Percentiles rank a stretch among this genome's conserved stretches.
These are phyloP conservation scores for Coemansia sp. DNA, from an alignment of 192 early-diverging fungal species.

Conservation along the genomic window DNA sequence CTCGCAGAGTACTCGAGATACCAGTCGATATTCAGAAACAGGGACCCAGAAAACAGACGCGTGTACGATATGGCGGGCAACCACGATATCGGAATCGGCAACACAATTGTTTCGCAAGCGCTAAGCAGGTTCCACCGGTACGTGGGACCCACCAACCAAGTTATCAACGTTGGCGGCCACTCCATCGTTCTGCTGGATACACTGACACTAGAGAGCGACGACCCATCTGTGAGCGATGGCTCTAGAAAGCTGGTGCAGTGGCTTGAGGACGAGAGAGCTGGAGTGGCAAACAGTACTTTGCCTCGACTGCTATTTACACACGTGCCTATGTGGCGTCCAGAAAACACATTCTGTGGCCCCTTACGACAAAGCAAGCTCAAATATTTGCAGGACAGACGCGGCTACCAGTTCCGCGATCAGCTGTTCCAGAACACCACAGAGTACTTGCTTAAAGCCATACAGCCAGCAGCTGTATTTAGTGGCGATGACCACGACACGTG, in stretches of 20 bases:
- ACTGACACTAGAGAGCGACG: slow-evolving; percentile 61
- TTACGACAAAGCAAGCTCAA: slow-evolving; percentile 53
- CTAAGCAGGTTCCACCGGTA: slow-evolving; percentile 53
- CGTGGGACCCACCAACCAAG: slow-evolving; percentile 63
- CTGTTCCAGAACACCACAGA: slow-evolving; percentile 61
- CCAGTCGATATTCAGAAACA: slow-evolving; percentile 56
- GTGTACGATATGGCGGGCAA: slow-evolving; percentile 81
- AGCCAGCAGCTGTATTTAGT: slow-evolving; percentile 76
- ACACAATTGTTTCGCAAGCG: slow-evolving; percentile 51
- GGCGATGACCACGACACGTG: slow-evolving; percentile 97
- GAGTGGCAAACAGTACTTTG: not conserved
- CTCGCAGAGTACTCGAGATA: slow-evolving; percentile 60
- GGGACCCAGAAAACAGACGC: slow-evolving; percentile 17
- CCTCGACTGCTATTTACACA: slow-evolving; percentile 79
- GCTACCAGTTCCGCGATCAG: slow-evolving; percentile 92
- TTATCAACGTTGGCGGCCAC: slow-evolving; percentile 61
- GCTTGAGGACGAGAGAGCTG: slow-evolving; percentile 17
- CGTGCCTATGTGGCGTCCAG: slow-evolving; percentile 79
- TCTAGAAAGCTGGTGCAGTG: slow-evolving; percentile 21
- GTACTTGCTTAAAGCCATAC: slow-evolving; percentile 60
- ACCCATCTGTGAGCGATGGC: slow-evolving; percentile 2
- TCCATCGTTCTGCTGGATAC: slow-evolving; percentile 77
- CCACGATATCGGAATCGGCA: slow-evolving; percentile 90
- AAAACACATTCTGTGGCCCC: slow-evolving; percentile 70
- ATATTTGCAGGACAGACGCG: slow-evolving; percentile 61